phyloP scores from a whole-genome alignment of 2,329 filamentous ascomycete genomes.

The Aspergillus candidus region DNA sequence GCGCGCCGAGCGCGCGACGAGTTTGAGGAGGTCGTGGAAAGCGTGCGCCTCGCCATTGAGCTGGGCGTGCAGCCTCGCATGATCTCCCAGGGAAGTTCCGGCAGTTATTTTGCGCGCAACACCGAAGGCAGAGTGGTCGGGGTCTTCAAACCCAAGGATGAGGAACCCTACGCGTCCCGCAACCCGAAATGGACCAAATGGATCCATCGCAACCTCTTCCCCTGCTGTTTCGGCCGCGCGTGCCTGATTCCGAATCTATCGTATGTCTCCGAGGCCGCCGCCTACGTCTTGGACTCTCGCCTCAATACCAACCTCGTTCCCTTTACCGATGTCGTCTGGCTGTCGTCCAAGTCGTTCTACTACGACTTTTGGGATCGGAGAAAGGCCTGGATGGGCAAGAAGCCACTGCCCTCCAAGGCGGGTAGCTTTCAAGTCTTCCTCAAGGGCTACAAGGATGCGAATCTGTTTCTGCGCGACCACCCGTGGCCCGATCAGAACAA shows the following conservation, averaged over 20 bases:
- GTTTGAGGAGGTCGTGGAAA: conserved; percentile 84
- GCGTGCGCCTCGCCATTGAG: conserved; percentile 82
- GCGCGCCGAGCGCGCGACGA: conserved; percentile 65
- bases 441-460: conserved; percentile 95
- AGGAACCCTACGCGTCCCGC: conserved; percentile 92
- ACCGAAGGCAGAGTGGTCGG: conserved; percentile 88
- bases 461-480: conserved; percentile 87
- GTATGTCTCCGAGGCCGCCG: conserved; percentile 95
- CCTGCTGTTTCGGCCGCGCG: conserved; percentile 91
- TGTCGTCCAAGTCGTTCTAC: conserved; percentile 95
- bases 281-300: conserved; percentile 88
- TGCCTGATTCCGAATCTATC: conserved; percentile 96
- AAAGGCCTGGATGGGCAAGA: conserved; percentile 80
- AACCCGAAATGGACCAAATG: conserved; percentile 99
- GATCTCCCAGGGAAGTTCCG: conserved; percentile 95
- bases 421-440: conserved; percentile 97
- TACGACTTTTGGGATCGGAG: conserved; percentile 97
- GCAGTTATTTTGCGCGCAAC: conserved; percentile 95
- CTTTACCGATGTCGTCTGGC: conserved; percentile 88
- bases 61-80: conserved; percentile 88
- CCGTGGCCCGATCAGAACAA: conserved; percentile 92
- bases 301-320: conserved; percentile 88
- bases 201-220: conserved; percentile 96
- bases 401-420: conserved; percentile 77
- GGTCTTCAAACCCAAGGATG: conserved; percentile 98